These are phyloP conservation scores for Lactifluus piperatus DNA, from an alignment of 768 basidiomycete species.

Conservation along the genomic window DNA sequence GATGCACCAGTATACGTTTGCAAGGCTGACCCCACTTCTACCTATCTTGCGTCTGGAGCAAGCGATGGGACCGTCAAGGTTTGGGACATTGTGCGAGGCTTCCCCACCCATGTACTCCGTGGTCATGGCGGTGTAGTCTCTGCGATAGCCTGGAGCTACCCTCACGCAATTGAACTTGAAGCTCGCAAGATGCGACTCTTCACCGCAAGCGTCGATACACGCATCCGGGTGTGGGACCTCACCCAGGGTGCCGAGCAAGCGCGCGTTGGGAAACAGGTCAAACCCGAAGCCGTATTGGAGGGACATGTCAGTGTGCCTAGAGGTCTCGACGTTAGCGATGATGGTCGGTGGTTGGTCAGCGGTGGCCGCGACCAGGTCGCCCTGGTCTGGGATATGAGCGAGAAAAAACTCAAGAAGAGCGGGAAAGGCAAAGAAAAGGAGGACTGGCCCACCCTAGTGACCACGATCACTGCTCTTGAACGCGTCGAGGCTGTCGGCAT, in stretches of 20 bases:
- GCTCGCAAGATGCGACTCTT: conserved; percentile 65
- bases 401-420: conserved; percentile 28
- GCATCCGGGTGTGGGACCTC: conserved; percentile 88
- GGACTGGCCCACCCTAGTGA: conserved; percentile 50
- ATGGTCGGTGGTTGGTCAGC: conserved; percentile 85
- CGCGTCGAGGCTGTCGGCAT: conserved; percentile 83
- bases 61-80: conserved; percentile 97
- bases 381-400: conserved; percentile 77
- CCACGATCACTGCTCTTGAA: conserved; percentile 78
- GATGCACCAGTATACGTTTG: conserved; percentile 92
- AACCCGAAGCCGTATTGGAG: conserved; percentile 77
- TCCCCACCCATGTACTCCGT: conserved; percentile 88
- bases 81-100: conserved; percentile 84
- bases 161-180: conserved; percentile 35
- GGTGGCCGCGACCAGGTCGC: conserved; percentile 92
- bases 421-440: conserved; percentile 42
- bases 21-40: conserved; percentile 73
- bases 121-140: conserved; percentile 98
- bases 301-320: conserved; percentile 94
- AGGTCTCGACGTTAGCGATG: conserved; percentile 74
- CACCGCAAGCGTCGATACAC: conserved; percentile 87
- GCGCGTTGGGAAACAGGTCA: conserved; percentile 44
- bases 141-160: conserved; percentile 79
- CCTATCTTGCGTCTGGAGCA: conserved; percentile 89
- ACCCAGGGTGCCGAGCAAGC: conserved; percentile 43